phyloP scores from a whole-genome alignment of 78 protist species.

The Dictyostelium capitatum region DNA sequence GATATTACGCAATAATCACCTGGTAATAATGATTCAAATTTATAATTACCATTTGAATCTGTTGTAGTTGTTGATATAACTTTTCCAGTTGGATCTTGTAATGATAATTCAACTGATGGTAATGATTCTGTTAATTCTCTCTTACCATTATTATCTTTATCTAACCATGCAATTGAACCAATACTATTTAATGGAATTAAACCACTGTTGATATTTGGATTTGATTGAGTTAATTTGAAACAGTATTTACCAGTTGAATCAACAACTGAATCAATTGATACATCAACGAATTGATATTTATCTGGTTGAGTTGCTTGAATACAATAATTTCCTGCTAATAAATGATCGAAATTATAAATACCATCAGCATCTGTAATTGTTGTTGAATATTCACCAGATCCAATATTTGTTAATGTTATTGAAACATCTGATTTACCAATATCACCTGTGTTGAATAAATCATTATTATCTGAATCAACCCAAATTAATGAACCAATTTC shows the following conservation, averaged over 20 bases:
- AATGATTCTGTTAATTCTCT: background rate
- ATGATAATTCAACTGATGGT: background rate
- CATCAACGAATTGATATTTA: background rate
- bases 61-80: background rate
- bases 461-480: slow-evolving; percentile 8
- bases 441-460: background rate
- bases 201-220: background rate
- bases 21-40: background rate
- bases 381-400: background rate
- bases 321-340: slow-evolving; percentile 21
- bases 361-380: background rate
- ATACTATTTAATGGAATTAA: background rate
- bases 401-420: background rate
- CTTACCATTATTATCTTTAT: slow-evolving; percentile 8
- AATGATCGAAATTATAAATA: slow-evolving; percentile 7
- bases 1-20: slow-evolving; percentile 8
- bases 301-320: background rate
- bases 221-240: background rate
- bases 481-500: slow-evolving; percentile 10
- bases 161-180: background rate
- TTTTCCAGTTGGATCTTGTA: background rate
- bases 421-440: background rate
- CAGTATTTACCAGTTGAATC: background rate
- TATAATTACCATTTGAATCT: slow-evolving; percentile 12
- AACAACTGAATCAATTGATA: background rate